phyloP scores from a whole-genome alignment of 78 protist genomes.

The Pelomyxa schiedti region DNA sequence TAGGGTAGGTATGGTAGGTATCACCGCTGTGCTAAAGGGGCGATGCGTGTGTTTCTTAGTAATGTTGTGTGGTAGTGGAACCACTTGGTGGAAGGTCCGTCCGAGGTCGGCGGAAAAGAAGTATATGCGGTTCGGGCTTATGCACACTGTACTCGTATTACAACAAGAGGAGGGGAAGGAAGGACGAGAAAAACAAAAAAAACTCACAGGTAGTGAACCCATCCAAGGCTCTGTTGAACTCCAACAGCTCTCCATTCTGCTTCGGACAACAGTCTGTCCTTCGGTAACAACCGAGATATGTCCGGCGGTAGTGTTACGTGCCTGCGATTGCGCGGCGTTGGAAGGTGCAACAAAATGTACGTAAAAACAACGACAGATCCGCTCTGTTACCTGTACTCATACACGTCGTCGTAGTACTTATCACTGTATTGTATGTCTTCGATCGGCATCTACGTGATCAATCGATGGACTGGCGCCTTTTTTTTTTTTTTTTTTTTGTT shows the following conservation, averaged over 20 bases:
- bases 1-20: no score
- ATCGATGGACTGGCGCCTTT: no score
- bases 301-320: slow-evolving; percentile 67
- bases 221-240: slow-evolving; percentile 68
- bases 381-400: slow-evolving; percentile 57
- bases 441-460: not conserved
- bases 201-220: no score
- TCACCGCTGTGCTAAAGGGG: no score
- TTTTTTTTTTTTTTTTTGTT: no score
- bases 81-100: no score
- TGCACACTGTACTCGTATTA: slow-evolving; percentile 66
- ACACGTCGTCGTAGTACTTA: slow-evolving; percentile 38
- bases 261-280: slow-evolving; percentile 46
- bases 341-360: no score
- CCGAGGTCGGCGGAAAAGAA: slow-evolving; percentile 65
- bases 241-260: slow-evolving; percentile 73
- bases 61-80: no score
- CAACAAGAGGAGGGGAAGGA: no score
- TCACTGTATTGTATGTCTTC: slow-evolving; percentile 28
- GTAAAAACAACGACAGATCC: no score
- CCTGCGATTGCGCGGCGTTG: slow-evolving; percentile 11
- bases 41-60: no score
- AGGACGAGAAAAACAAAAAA: no score
- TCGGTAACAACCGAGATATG: slow-evolving; percentile 25
- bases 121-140: slow-evolving; percentile 82